These are phyloP conservation scores for Acanthamoeba royreba DNA, from an alignment of 208 protist species.

Conservation along the genomic window DNA sequence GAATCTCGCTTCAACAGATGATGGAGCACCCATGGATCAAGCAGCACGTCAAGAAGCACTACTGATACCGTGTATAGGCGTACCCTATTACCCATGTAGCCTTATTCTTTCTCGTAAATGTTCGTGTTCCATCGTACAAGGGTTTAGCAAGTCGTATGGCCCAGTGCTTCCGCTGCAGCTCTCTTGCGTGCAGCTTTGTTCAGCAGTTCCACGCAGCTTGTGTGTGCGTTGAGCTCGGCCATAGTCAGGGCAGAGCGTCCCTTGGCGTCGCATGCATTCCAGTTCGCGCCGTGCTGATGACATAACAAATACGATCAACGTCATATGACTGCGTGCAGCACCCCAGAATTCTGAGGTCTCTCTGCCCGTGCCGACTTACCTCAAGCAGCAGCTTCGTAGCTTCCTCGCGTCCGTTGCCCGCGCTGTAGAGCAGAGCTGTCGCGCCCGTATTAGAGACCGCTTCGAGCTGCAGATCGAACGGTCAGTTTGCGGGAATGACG, in stretches of 20 bases:
- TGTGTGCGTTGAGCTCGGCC: background rate
- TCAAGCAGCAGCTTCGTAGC: background rate
- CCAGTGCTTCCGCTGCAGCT: too few relatives aligned
- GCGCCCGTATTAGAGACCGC: background rate
- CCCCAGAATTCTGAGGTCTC: too few relatives aligned
- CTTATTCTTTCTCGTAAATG: too few relatives aligned
- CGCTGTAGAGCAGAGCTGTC: background rate
- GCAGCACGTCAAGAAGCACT: conserved; percentile 37
- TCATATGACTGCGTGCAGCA: too few relatives aligned
- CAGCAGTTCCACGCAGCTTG: too few relatives aligned
- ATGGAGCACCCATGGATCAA: conserved; percentile 68
- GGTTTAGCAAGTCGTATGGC: too few relatives aligned
- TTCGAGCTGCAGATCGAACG: background rate
- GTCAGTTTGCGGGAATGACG: background rate
- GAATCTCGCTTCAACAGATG: conserved; percentile 55
- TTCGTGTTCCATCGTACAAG: too few relatives aligned
- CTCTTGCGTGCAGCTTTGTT: too few relatives aligned
- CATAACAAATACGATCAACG: background rate
- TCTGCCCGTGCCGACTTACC: background rate
- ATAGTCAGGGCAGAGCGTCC: background rate
- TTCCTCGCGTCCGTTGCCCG: background rate
- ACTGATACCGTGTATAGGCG: too few relatives aligned
- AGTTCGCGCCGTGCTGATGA: background rate
- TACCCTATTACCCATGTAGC: too few relatives aligned
- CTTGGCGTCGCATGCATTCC: background rate